A percentile compares a stretch with the other conserved stretches of the same genome.
phyloP scores from a whole-genome alignment of 306 rosid genomes.

The Quercus gilva region DNA sequence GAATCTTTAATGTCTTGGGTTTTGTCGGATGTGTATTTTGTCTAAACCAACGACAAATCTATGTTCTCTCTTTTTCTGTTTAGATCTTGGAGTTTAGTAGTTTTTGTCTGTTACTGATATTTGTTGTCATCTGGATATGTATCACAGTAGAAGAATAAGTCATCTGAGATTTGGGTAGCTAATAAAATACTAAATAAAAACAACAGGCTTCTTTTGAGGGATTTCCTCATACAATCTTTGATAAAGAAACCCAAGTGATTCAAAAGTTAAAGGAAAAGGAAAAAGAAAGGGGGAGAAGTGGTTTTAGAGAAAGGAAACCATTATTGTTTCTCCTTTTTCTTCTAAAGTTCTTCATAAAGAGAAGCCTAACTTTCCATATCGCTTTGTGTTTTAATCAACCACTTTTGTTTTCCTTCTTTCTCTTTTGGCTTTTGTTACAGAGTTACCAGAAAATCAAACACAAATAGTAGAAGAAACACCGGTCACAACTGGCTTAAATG shows the following conservation, averaged over 20 bases:
- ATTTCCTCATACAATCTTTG: slow-evolving; percentile 31
- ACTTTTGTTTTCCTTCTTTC: slow-evolving; percentile 20
- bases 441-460: slow-evolving; percentile 42
- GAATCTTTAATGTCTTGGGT: slow-evolving; percentile 17
- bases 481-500: slow-evolving; percentile 29
- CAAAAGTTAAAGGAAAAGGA: slow-evolving; percentile 45
- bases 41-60: slow-evolving; percentile 1
- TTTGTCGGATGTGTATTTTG: slow-evolving; percentile 47
- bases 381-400: slow-evolving; percentile 21
- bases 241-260: slow-evolving; percentile 37
- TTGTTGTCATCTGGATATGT: slow-evolving; percentile 34
- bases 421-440: slow-evolving; percentile 23
- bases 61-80: slow-evolving; percentile 13
- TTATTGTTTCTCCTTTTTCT: slow-evolving; percentile 42
- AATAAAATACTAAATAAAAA: slow-evolving; percentile 31
- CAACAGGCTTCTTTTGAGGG: slow-evolving; percentile 15
- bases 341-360: slow-evolving; percentile 36
- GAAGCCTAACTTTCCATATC: slow-evolving; percentile 30
- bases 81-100: slow-evolving; percentile 51
- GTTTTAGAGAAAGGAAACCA: slow-evolving; percentile 41
- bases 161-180: slow-evolving; percentile 34
- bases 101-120: slow-evolving; percentile 71
- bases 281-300: slow-evolving; percentile 30
- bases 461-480: slow-evolving; percentile 50
- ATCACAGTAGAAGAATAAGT: slow-evolving; percentile 21